Evolutionary conservation across 306 rosid genomes (phyloP), one percentile per base, ranked within the genome.

Genomic region (Fragaria nilgerrensis): DNA sequence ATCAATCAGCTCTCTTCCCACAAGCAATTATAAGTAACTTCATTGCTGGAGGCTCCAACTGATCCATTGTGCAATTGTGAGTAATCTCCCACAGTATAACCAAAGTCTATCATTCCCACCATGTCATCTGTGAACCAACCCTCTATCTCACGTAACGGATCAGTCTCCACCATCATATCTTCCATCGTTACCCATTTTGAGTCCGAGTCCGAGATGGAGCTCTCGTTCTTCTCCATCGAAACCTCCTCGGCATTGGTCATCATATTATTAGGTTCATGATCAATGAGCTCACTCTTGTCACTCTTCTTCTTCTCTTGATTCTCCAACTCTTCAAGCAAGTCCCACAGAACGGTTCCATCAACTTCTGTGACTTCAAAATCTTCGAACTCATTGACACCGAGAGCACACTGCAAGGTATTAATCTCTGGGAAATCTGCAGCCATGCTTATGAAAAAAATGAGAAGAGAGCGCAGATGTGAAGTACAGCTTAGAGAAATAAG

Each of bases 301-400:
- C 43, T 66, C 70, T 52, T 50, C 39, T 52, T 50, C 41, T 17
- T 37, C 48, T 73, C 78, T 50, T 63, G 78, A 17, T 23, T 53
- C 76, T 85, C 90, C 78, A 78, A 20, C 44, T 85, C 90, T 55
- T 88, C 85, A 3, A 88, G 86, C 82, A 90, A 65, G 59, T 88
- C 90, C 70, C 91, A 81, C 3, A 90, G 85, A 72, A 90, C 82
- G 63, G 82, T 86, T 23, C 71, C 92, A 73, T 90, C 96, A 12
- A 83, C 83, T 76, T 90, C 96, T 70, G 83, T 50, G 45, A 50
- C 89, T 76, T 88, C 96, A 59, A 90, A 74, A 36, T 80, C 92
- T 61, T 41, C 81, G 41, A 78, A 58, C 50, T 78, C 82, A 39
- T 61, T 74, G 32, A 58, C 75, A 58, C 77, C 86, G 68, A 63